phyloP scores from a whole-genome alignment of 1,284 basidiomycete species.

The Testicularia cyperi region DNA sequence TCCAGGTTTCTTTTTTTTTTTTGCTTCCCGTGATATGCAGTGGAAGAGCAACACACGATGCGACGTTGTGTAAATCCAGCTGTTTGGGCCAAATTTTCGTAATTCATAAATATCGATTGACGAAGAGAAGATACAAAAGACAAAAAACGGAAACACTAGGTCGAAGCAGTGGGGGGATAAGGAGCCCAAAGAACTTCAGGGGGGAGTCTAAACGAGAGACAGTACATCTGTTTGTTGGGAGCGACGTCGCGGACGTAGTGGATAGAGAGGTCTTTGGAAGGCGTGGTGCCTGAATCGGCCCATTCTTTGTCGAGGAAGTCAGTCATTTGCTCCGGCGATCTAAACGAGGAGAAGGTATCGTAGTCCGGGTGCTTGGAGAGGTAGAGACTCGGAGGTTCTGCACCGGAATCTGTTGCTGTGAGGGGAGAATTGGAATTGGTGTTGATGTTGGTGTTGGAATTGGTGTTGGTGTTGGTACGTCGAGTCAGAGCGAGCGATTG shows the following conservation, averaged over 20 bases:
- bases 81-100: too few relatives aligned
- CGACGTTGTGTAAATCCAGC: too few relatives aligned
- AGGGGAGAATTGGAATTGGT: neutral
- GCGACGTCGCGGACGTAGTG: conserved; percentile 89
- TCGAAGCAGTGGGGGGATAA: too few relatives aligned
- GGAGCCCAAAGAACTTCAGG: conserved; percentile 46
- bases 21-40: too few relatives aligned
- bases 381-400: conserved; percentile 2
- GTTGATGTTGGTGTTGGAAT: conserved; percentile 1
- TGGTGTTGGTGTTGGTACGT: conserved; percentile 1
- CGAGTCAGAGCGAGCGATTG: conserved; percentile 7
- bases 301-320: neutral
- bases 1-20: neutral
- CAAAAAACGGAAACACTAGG: too few relatives aligned
- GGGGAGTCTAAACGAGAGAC: conserved; percentile 86
- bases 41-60: too few relatives aligned
- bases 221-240: conserved; percentile 98
- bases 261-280: conserved; percentile 63
- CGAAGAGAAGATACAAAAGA: too few relatives aligned
- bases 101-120: too few relatives aligned
- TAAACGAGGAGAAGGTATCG: too few relatives aligned
- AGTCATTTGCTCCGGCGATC: neutral
- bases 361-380: too few relatives aligned
- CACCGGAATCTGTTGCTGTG: neutral
- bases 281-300: conserved; percentile 61